A percentile compares a stretch with the other conserved stretches of the same genome.
Evolutionary conservation across 352 stramenopile species (phyloP).

Genomic region (Phytophthora aleatoria): DNA sequence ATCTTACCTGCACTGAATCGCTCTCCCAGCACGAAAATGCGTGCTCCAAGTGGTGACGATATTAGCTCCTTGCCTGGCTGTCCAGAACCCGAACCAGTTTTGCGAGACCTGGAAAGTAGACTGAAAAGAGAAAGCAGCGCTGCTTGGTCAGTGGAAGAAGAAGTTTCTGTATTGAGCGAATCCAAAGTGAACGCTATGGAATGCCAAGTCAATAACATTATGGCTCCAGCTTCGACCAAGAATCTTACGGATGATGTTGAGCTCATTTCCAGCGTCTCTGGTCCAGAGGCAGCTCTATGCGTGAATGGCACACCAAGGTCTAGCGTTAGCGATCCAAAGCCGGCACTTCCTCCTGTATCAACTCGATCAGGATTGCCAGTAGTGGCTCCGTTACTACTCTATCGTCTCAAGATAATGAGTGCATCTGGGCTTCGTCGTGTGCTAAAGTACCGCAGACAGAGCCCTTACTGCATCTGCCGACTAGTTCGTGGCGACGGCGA

Average conservation of each 20-base stretch:
- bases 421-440: constrained; percentile 24
- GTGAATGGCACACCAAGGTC: not conserved
- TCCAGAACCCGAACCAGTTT: constrained; percentile 9
- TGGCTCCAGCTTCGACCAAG: not conserved
- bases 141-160: constrained; percentile 21
- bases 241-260: constrained; percentile 5
- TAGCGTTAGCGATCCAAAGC: constrained; percentile 1
- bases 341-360: constrained; percentile 16
- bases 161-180: constrained; percentile 10
- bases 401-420: constrained; percentile 30
- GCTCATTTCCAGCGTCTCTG: not conserved
- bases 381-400: constrained; percentile 21
- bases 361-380: constrained; percentile 10
- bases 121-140: constrained; percentile 9
- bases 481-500: constrained; percentile 30
- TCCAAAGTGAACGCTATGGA: not conserved
- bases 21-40: not conserved
- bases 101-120: constrained; percentile 6
- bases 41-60: constrained; percentile 14
- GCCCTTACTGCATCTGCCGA: constrained; percentile 33
- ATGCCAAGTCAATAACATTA: not conserved
- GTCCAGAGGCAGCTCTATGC: not conserved
- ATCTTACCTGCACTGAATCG: constrained; percentile 31
- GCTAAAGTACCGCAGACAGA: constrained; percentile 24
- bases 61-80: constrained; percentile 21